Percentiles rank a stretch among this genome's conserved stretches.
phyloP scores from a whole-genome alignment of 345 rosid genomes.

The Arabis alpina region DNA sequence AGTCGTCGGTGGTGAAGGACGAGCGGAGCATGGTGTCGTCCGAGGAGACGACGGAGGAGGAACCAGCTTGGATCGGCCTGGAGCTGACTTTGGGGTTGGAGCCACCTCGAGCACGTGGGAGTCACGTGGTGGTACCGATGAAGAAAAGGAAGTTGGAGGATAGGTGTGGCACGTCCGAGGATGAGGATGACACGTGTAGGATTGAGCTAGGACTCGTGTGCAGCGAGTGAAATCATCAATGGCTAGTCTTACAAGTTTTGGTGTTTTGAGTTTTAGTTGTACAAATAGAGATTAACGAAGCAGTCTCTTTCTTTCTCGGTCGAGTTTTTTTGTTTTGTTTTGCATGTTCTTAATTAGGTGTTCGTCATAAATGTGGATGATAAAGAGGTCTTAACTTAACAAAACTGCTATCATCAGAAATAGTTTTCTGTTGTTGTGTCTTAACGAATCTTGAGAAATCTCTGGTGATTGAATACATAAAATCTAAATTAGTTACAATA shows the following conservation, averaged over 20 bases:
- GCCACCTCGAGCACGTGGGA: constrained; percentile 60
- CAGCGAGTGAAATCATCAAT: constrained; percentile 21
- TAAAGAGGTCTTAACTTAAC: constrained; percentile 33
- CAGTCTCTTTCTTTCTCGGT: constrained; percentile 7
- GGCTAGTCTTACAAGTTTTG: constrained; percentile 8
- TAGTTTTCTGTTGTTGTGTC: not conserved
- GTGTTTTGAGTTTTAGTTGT: constrained; percentile 34
- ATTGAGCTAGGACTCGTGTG: constrained; percentile 65
- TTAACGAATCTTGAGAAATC: too few relatives aligned
- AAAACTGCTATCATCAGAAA: not conserved
- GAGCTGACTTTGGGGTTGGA: constrained; percentile 71
- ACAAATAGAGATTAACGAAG: constrained; percentile 28
- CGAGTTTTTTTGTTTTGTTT: not conserved
- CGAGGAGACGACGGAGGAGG: constrained; percentile 59
- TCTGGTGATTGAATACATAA: too few relatives aligned
- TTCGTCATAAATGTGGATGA: constrained; percentile 31
- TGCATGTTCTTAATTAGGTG: constrained; percentile 16
- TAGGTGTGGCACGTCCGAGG: constrained; percentile 41
- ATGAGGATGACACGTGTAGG: constrained; percentile 55
- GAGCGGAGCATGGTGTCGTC: constrained; percentile 65
- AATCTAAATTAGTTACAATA: too few relatives aligned
- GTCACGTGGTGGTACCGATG: constrained; percentile 68
- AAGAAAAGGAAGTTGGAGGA: constrained; percentile 70
- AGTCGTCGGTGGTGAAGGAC: constrained; percentile 67
- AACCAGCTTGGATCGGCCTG: constrained; percentile 58